A percentile compares a stretch with the other conserved stretches of the same genome.
phyloP scores from a whole-genome alignment of 106 monocot genomes.

The Acorus gramineus region DNA sequence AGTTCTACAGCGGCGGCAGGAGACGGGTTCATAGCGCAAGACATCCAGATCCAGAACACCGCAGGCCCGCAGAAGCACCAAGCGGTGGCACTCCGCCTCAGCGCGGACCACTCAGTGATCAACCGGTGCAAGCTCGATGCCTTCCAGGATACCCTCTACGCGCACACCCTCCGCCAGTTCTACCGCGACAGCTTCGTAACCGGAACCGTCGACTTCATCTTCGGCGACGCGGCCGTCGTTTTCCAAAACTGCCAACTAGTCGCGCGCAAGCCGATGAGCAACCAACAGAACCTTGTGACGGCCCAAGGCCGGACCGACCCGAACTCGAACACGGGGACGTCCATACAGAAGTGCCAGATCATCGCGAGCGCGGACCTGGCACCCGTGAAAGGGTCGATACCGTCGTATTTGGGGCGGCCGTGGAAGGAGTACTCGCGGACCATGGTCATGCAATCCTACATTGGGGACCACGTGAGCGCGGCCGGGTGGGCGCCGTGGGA shows the following conservation, averaged over 20 bases:
- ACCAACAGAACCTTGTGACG: constrained; percentile 24
- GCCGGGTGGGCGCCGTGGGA: constrained; percentile 34
- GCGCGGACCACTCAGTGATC: constrained; percentile 21
- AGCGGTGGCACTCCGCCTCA: background rate
- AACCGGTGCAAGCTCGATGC: constrained; percentile 12
- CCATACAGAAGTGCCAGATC: constrained; percentile 22
- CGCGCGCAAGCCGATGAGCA: constrained; percentile 17
- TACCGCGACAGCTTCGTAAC: too few species aligned
- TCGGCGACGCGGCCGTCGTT: constrained; percentile 29
- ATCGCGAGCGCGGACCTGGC: constrained; percentile 13
- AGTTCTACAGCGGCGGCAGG: constrained; percentile 17
- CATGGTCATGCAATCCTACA: constrained; percentile 28
- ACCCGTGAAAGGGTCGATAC: constrained; percentile 6
- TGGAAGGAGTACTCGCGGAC: constrained; percentile 46
- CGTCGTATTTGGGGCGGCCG: constrained; percentile 30
- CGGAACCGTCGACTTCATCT: background rate
- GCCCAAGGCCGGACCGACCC: constrained; percentile 32
- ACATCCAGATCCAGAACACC: constrained; percentile 6
- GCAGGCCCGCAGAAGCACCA: too few species aligned
- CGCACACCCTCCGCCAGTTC: too few species aligned
- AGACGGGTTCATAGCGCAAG: constrained; percentile 27
- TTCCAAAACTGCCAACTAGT: constrained; percentile 27
- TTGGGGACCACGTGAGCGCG: constrained; percentile 13
- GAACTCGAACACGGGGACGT: constrained; percentile 37
- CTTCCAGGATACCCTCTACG: too few species aligned